Evolutionary conservation across 129 eudicot genomes (phyloP).

Genomic region (Gnaphalium uliginosum): DNA sequence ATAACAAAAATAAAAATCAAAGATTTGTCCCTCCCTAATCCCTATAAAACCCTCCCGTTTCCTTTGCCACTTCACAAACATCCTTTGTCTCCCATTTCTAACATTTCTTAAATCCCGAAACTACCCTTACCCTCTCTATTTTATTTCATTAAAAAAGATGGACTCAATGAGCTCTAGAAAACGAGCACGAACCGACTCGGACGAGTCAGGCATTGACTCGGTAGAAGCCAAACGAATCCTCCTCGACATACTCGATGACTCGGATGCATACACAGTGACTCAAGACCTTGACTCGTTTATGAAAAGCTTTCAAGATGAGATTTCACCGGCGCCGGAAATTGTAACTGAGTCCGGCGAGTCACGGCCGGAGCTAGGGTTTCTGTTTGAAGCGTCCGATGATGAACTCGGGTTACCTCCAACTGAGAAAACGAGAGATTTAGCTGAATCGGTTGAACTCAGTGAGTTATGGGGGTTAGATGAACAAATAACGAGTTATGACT

Average conservation of each 20-base stretch:
- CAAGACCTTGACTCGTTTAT: slow-evolving; percentile 79
- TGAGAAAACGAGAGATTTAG: slow-evolving; percentile 37
- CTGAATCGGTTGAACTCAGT: slow-evolving; percentile 49
- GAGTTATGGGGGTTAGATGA: slow-evolving; percentile 73
- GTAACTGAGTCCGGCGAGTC: slow-evolving; percentile 37
- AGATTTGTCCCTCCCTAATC: slow-evolving; percentile 26
- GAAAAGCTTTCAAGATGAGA: slow-evolving; percentile 75
- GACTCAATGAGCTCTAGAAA: slow-evolving; percentile 41
- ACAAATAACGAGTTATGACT: slow-evolving; percentile 47
- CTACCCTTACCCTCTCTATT: slow-evolving; percentile 5
- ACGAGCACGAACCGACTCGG: slow-evolving; percentile 48
- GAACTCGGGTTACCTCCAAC: slow-evolving; percentile 68
- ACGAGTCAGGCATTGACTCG: slow-evolving; percentile 37
- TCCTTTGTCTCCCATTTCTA: slow-evolving; percentile 9
- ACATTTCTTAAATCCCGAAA: slow-evolving; percentile 13
- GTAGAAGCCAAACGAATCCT: slow-evolving; percentile 53
- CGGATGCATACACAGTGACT: slow-evolving; percentile 43
- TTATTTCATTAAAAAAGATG: slow-evolving; percentile 15
- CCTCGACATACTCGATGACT: slow-evolving; percentile 56
- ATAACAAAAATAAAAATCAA: neutral
- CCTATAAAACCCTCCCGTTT: slow-evolving; percentile 31
- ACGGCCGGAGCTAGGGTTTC: slow-evolving; percentile 50
- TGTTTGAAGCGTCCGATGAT: slow-evolving; percentile 60
- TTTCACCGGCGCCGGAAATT: slow-evolving; percentile 32
- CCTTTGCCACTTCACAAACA: slow-evolving; percentile 48